These are phyloP conservation scores for Chaetoscypha palmicola DNA, from an alignment of 2,329 filamentous ascomycete species.

Conservation along the genomic window DNA sequence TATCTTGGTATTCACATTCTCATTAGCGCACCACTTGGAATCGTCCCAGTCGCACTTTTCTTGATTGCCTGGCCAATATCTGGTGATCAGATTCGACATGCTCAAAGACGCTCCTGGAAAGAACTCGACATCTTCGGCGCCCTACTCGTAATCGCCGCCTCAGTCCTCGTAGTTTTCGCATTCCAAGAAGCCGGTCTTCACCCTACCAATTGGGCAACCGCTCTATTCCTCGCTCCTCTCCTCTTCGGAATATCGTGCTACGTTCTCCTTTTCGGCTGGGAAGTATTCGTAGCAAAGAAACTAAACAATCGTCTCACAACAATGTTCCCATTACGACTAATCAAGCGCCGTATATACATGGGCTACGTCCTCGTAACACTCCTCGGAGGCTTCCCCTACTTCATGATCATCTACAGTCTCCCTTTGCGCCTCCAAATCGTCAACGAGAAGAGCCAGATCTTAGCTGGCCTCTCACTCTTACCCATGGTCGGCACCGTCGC, in stretches of 20 bases:
- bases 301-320: background rate
- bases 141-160: conserved; percentile 2
- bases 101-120: background rate
- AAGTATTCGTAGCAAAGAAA: background rate
- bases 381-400: conserved; percentile 4
- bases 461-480: conserved; percentile 2
- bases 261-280: background rate
- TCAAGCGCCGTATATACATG: background rate
- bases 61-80: conserved; percentile 1
- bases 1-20: background rate
- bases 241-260: background rate
- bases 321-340: background rate
- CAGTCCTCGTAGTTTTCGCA: conserved; percentile 5
- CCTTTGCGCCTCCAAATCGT: conserved; percentile 8
- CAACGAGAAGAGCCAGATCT: background rate
- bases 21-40: background rate
- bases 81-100: background rate
- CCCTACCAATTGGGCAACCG: background rate
- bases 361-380: background rate
- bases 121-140: conserved; percentile 4
- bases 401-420: conserved; percentile 3
- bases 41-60: conserved; percentile 2
- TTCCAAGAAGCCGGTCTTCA: conserved; percentile 3
- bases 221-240: background rate
- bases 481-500: conserved; percentile 2